phyloP scores from a whole-genome alignment of 139 green algal genomes.

The Nannochloris sp. region DNA sequence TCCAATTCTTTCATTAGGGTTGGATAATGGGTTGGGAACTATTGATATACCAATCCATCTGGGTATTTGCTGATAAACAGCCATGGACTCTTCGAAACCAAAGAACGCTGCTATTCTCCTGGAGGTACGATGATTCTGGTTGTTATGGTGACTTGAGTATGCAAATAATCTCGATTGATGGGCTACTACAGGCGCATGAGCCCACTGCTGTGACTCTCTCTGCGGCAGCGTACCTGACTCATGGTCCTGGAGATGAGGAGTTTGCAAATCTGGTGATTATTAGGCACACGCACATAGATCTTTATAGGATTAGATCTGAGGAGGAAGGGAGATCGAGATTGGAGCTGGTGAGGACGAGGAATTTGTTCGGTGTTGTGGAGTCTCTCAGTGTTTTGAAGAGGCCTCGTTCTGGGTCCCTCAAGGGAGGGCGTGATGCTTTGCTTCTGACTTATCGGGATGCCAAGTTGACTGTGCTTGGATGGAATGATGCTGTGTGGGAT shows the following conservation, averaged over 20 bases:
- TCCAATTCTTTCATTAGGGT: too few species aligned
- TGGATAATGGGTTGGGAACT: too few species aligned
- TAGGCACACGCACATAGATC: slow-evolving; percentile 53
- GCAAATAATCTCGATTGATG: too few species aligned
- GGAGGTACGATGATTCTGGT: too few species aligned
- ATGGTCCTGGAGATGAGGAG: not conserved
- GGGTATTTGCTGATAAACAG: too few species aligned
- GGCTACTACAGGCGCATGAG: slow-evolving; percentile 42
- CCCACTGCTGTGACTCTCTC: slow-evolving; percentile 57
- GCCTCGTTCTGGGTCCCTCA: not conserved
- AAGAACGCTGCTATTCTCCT: too few species aligned
- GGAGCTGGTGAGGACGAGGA: slow-evolving; percentile 35
- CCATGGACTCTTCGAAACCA: too few species aligned
- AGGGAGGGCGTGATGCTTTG: slow-evolving; percentile 57
- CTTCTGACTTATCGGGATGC: slow-evolving; percentile 69
- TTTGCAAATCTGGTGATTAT: slow-evolving; percentile 66
- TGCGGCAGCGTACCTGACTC: slow-evolving; percentile 29
- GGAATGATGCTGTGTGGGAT: slow-evolving; percentile 45
- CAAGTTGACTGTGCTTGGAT: slow-evolving; percentile 82
- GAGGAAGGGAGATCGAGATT: slow-evolving; percentile 17
- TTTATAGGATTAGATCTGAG: slow-evolving; percentile 30
- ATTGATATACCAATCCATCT: too few species aligned
- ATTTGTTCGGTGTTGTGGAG: slow-evolving; percentile 57
- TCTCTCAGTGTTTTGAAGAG: slow-evolving; percentile 56
- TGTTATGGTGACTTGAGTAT: too few species aligned